phyloP scores from a whole-genome alignment of 2,329 filamentous ascomycete genomes.

The Stemphylium lycopersici region DNA sequence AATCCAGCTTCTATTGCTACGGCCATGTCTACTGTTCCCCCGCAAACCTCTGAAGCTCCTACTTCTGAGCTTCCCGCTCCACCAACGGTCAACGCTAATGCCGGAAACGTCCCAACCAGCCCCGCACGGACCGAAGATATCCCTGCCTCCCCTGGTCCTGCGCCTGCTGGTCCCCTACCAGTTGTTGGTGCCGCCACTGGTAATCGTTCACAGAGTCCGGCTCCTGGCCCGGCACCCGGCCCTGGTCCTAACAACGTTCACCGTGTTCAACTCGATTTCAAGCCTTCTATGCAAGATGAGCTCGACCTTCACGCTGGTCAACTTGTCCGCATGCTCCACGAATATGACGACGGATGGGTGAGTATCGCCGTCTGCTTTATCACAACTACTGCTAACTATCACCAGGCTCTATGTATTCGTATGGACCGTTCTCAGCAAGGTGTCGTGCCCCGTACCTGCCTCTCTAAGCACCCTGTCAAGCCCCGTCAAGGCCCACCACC shows the following conservation, averaged over 20 bases:
- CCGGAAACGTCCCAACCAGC: conserved; percentile 54
- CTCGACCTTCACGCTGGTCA: conserved; percentile 80
- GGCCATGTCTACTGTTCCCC: conserved; percentile 24
- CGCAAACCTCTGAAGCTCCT: conserved; percentile 43
- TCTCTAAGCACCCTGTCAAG: conserved; percentile 91
- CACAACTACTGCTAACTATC: conserved; percentile 13
- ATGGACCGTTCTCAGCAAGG: conserved; percentile 91
- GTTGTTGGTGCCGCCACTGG: conserved; percentile 64
- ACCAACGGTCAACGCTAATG: conserved; percentile 59
- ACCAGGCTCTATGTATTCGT: conserved; percentile 83
- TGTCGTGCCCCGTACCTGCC: conserved; percentile 89
- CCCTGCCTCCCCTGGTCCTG: conserved; percentile 58
- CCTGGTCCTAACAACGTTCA: conserved; percentile 69
- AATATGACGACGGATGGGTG: conserved; percentile 99
- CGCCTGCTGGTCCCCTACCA: conserved; percentile 47
- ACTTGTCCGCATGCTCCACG: conserved; percentile 86
- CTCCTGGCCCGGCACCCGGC: conserved; percentile 49
- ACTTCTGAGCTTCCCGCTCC: conserved; percentile 26
- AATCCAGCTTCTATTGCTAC: conserved; percentile 48
- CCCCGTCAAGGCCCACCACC: conserved; percentile 65
- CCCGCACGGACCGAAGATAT: conserved; percentile 67
- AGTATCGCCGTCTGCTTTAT: conserved; percentile 48
- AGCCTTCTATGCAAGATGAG: conserved; percentile 90
- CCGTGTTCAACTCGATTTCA: conserved; percentile 93
- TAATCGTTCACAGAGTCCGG: conserved; percentile 66